Conservation (phyloP, 2,329 filamentous ascomycete genomes). For the Calycina marina region DNA sequence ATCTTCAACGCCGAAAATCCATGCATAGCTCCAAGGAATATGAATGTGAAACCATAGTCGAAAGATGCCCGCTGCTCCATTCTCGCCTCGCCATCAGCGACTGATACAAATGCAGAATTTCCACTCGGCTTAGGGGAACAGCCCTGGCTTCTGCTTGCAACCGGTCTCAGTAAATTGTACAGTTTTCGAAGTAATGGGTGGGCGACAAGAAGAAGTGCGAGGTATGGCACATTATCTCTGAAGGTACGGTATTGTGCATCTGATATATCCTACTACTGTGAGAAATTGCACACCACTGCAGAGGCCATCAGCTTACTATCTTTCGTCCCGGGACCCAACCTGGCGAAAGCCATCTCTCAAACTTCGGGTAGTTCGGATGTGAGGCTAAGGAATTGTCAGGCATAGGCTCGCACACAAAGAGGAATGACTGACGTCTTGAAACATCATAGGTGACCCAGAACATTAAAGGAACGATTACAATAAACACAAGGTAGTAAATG, state of each 20-base stretch:
- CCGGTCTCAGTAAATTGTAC: slow-evolving; percentile 40
- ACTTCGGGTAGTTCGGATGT: slow-evolving; percentile 69
- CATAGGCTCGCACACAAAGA: not conserved
- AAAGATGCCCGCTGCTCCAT: slow-evolving; percentile 62
- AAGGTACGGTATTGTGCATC: slow-evolving; percentile 81
- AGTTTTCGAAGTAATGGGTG: slow-evolving; percentile 65
- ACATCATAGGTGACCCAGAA: slow-evolving; percentile 80
- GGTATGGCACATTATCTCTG: slow-evolving; percentile 70
- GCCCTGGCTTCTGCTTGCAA: slow-evolving; percentile 9
- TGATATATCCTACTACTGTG: slow-evolving; percentile 55
- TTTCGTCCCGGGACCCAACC: slow-evolving; percentile 91
- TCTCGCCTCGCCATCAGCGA: slow-evolving; percentile 34
- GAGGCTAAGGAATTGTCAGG: slow-evolving; percentile 38
- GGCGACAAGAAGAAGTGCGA: slow-evolving; percentile 55
- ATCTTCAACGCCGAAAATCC: slow-evolving; percentile 79
- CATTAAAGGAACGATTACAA: slow-evolving; percentile 63
- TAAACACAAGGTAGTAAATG: slow-evolving; percentile 60
- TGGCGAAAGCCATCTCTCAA: slow-evolving; percentile 51
- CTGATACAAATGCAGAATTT: slow-evolving; percentile 27
- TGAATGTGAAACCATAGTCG: slow-evolving; percentile 64
- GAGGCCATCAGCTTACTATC: slow-evolving; percentile 45
- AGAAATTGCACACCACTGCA: slow-evolving; percentile 3
- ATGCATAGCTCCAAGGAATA: slow-evolving; percentile 70
- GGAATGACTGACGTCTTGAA: slow-evolving; percentile 52
- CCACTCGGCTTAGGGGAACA: slow-evolving; percentile 18